Evolutionary conservation across 306 rosid genomes (phyloP).

Genomic region (Ammopiptanthus mongolicus): DNA sequence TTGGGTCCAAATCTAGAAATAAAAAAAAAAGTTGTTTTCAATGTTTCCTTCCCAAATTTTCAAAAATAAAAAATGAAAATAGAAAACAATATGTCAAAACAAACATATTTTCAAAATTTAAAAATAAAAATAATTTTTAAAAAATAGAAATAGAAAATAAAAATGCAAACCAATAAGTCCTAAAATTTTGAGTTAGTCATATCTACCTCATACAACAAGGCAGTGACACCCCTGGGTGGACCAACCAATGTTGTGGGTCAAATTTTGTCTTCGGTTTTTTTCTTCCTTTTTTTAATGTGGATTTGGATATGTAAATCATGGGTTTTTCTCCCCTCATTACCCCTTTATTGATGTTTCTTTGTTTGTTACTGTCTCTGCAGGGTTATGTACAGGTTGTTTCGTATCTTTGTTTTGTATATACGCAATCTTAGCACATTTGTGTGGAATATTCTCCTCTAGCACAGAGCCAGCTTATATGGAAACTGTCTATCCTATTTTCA

Average conservation of each 20-base stretch:
- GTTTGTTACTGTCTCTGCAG: slow-evolving; percentile 33
- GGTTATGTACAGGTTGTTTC: slow-evolving; percentile 85
- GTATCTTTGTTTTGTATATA: slow-evolving; percentile 76
- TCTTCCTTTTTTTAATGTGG: background rate
- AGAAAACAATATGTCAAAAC: too few species aligned
- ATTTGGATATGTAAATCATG: background rate
- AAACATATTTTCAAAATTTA: too few species aligned
- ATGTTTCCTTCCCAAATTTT: too few species aligned
- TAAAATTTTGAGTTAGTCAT: too few species aligned
- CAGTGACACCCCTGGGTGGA: background rate
- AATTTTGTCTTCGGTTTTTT: background rate
- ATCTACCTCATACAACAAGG: too few species aligned
- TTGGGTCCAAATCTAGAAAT: too few species aligned
- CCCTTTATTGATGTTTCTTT: background rate
- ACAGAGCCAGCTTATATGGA: slow-evolving; percentile 51
- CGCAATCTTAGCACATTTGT: slow-evolving; percentile 69
- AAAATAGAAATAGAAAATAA: too few species aligned
- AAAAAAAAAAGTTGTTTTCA: too few species aligned
- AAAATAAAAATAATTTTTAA: too few species aligned
- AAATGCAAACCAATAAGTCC: too few species aligned
- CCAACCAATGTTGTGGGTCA: background rate
- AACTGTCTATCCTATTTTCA: slow-evolving; percentile 79
- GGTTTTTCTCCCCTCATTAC: background rate
- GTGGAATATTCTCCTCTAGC: slow-evolving; percentile 63
- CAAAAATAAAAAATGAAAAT: too few species aligned